These are phyloP conservation scores for Suhomyces wounanorum DNA, from an alignment of 1,139 yeast genomes.

Conservation along the genomic window DNA sequence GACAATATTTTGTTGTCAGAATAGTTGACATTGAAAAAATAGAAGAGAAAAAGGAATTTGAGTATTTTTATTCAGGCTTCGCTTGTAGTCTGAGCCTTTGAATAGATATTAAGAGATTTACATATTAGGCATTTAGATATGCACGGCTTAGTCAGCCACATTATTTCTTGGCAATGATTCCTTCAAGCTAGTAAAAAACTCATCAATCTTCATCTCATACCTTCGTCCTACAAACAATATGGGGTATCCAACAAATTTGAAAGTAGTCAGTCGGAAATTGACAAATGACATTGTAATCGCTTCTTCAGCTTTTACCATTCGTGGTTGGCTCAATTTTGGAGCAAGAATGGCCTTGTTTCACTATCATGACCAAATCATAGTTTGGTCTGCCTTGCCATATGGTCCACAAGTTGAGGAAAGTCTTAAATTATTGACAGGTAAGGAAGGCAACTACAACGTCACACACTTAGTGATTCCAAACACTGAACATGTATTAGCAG, in stretches of 20 bases:
- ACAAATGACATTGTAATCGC: conserved; percentile 51
- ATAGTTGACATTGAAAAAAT: too few species aligned
- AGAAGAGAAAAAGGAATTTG: too few species aligned
- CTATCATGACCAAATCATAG: conserved; percentile 42
- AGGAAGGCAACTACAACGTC: conserved; percentile 29
- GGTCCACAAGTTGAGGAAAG: conserved; percentile 47
- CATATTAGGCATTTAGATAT: too few species aligned
- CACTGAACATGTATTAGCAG: conserved; percentile 58
- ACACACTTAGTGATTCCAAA: conserved; percentile 55
- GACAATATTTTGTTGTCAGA: too few species aligned
- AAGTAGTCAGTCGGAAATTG: conserved; percentile 44
- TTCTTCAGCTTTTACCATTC: conserved; percentile 48
- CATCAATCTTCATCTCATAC: background rate
- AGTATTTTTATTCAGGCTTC: too few species aligned
- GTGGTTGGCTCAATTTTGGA: conserved; percentile 52
- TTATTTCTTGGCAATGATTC: background rate
- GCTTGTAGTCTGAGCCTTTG: too few species aligned
- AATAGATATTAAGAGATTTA: too few species aligned
- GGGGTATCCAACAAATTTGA: conserved; percentile 41
- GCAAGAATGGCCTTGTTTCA: conserved; percentile 59
- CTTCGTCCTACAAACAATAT: conserved; percentile 10
- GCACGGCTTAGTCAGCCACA: background rate
- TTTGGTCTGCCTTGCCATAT: conserved; percentile 67
- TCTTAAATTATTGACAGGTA: conserved; percentile 37
- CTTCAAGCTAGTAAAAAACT: background rate